Evolutionary conservation across 768 basidiomycete genomes (phyloP).

Genomic region (Tricholoma sp.): DNA sequence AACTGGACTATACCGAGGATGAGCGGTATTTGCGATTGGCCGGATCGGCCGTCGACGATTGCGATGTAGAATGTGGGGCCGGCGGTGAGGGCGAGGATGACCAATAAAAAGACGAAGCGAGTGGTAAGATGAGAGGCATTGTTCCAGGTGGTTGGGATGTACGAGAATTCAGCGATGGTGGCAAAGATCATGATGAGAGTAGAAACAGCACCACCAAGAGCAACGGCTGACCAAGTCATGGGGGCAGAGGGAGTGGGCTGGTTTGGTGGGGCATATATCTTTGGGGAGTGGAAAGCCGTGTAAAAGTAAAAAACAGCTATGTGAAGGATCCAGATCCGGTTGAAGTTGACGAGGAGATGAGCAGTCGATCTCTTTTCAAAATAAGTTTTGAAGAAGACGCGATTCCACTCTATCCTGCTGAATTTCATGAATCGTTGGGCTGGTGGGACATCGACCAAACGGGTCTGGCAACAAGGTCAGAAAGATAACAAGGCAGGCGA

Average conservation of each 20-base stretch:
- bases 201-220: conserved; percentile 93
- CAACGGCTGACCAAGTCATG: conserved; percentile 94
- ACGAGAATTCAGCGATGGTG: conserved; percentile 91
- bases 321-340: conserved; percentile 97
- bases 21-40: conserved; percentile 66
- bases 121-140: conserved; percentile 96
- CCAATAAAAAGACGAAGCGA: conserved; percentile 84
- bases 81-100: conserved; percentile 88
- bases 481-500: not conserved
- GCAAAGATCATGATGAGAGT: conserved; percentile 92
- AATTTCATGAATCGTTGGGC: conserved; percentile 93
- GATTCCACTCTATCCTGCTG: conserved; percentile 88
- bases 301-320: conserved; percentile 94
- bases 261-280: conserved; percentile 74
- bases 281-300: conserved; percentile 95
- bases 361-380: conserved; percentile 91
- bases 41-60: conserved; percentile 64
- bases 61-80: conserved; percentile 95
- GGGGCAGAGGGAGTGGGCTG: conserved; percentile 68
- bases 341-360: conserved; percentile 98
- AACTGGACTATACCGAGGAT: conserved; percentile 95
- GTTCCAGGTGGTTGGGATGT: conserved; percentile 98
- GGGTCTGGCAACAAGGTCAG: conserved; percentile 48
- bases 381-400: conserved; percentile 98
- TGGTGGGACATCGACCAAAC: conserved; percentile 87